Base-by-base conservation (phyloP, 495 filamentous ascomycete genomes). In the Staphylotrichum longicolle region DNA sequence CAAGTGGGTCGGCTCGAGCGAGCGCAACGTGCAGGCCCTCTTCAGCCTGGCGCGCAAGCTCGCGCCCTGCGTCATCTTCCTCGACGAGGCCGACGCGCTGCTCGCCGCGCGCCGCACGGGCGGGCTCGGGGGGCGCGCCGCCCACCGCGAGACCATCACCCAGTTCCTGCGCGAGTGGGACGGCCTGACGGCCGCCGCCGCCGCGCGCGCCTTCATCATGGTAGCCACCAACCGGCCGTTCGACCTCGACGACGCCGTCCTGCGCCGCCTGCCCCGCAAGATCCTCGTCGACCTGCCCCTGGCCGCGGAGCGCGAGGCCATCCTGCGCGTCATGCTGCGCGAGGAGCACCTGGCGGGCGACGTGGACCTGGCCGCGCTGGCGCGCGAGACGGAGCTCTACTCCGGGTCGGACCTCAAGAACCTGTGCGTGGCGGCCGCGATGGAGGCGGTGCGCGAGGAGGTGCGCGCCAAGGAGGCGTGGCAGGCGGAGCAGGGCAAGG, bases 91-190 rank as follows among this genome's bases (percentile, higher is more conserved):
- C 7, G 94, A 98, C 71, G 89, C 93, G 6, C 86, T 98, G 46
- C 89, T 98, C 61, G 87, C 88, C 14, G 84, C 88, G 3, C 85
- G 94, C 32, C 82, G 86, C 46, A 78, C 48, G 71, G 74, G 20
- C 20, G 20, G 20, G 20, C 20, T 27, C 15, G 78, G 79, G 55
- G 78, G 79, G 32, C 83, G 85, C 60, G 70, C 82, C 2, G 83
- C 82, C 11, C 90, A 94, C 69, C 85, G 94, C 48, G 94, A 98
- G 75, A 86, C 94, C 49, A 95, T 98, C 76, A 98, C 97, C 63
- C 93, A 98, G 72, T 98, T 98, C 72, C 77, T 98, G 41, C 85
- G 91, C n/a, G 94, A 98, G 72, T 98, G 94, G 94, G 94, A 97
- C 66, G 94, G 95, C 14, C 88, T 98, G 83, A 54, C 41, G 35